phyloP scores from a whole-genome alignment of 805 yeast genomes.

The Cyberlindnera galapagoensis region DNA sequence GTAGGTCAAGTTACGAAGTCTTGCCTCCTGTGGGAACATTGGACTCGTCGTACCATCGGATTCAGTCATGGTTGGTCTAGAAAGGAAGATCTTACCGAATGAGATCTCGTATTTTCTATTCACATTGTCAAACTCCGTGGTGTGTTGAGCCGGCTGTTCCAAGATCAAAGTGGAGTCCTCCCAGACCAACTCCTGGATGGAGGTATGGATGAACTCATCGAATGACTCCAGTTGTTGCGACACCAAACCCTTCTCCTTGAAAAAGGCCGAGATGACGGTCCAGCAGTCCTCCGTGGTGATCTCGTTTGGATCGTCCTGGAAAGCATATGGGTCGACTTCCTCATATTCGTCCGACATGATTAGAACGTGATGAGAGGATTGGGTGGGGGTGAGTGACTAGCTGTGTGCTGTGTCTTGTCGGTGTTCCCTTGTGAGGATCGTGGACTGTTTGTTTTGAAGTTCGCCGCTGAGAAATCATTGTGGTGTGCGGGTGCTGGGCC shows the following conservation, averaged over 20 bases:
- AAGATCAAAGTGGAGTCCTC: constrained; percentile 91
- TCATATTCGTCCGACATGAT: constrained; percentile 28
- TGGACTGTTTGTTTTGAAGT: no score
- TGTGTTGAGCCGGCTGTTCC: constrained; percentile 98
- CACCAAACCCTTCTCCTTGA: constrained; percentile 93
- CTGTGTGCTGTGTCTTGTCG: no score
- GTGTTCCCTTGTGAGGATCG: no score
- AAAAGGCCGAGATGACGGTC: constrained; percentile 95
- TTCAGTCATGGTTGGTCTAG: constrained; percentile 97
- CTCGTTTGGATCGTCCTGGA: constrained; percentile 31
- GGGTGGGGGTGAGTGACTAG: no score
- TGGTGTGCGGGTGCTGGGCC: constrained; percentile 1
- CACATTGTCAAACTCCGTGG: constrained; percentile 82
- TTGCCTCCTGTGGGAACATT: constrained; percentile 96
- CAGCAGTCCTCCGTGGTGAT: constrained; percentile 98
- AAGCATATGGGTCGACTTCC: constrained; percentile 60
- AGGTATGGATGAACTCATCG: constrained; percentile 94
- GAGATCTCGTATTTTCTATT: constrained; percentile 92
- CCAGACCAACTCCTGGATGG: constrained; percentile 93
- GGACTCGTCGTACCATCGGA: constrained; percentile 99
- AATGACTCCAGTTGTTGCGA: constrained; percentile 98
- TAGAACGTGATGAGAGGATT: no score
- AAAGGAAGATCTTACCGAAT: constrained; percentile 95
- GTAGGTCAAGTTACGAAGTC: constrained; percentile 91
- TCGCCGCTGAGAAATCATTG: neutral